Base-by-base conservation (phyloP, 1,284 basidiomycete genomes). In the Abortiporus biennis region DNA sequence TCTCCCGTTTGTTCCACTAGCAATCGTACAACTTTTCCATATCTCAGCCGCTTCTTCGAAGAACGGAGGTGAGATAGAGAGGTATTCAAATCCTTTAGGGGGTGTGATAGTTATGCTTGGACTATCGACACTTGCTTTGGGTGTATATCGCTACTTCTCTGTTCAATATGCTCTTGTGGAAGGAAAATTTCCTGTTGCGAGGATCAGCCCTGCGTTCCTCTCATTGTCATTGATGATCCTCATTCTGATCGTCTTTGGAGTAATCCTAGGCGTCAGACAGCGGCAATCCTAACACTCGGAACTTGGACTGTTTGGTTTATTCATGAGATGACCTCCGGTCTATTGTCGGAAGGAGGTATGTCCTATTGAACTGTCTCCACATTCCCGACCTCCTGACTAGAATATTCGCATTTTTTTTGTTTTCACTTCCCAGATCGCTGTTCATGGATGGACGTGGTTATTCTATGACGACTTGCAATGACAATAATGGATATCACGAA, bases 21-120 rank as follows among this genome's bases (percentile, higher is more conserved):
- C 73, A 15, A 63, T 80, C 9, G 72, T 80, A 2, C 77, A 80
- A 50, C 61, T 80, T 2, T 79, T 79, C 58, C 70, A 68, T 5
- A 66, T 71, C 17, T 61, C 72, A 2, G 54, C 52, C 0, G 57
- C 56, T 34, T 41, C 59, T 8, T 47, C 56, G 1, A 49, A 59
- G n/a, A n/a, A n/a, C n/a, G 27, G 27, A 36, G 37, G 50, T 20
- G 39, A 54, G 19, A 42, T 74, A 21, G 59, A 67, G 36, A 51
- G 51, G 11, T 76, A 67, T 51, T 72, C 76, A 30, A 67, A 72
- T 2, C 76, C 78, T 1, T 57, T 83, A 2, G 79, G 80, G 4
- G 72, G 75, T 4, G 58, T 63, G 1, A 65, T 73, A 24, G 67
- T 83, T 29, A 44, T 63, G n/a, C 51, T 78, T 37, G 78, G 75